phyloP scores from a whole-genome alignment of 768 basidiomycete genomes.

The Harrya chromipes region DNA sequence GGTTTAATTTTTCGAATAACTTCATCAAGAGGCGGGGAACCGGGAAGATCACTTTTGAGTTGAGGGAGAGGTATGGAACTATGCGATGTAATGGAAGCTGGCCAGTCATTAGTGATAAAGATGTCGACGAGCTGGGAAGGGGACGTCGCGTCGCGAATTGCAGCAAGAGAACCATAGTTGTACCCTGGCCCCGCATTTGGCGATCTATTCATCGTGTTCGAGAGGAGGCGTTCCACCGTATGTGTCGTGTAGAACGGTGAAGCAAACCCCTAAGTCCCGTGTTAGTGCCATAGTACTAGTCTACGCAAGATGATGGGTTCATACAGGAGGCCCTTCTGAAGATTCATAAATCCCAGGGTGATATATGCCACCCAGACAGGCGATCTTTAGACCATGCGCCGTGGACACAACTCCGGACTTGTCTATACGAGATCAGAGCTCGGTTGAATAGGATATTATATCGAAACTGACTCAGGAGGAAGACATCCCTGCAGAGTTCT shows the following conservation, averaged over 20 bases:
- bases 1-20: conserved; percentile 67
- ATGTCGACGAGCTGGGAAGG: conserved; percentile 74
- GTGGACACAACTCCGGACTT: conserved; percentile 83
- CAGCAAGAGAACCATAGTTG: conserved; percentile 61
- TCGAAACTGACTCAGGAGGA: conserved; percentile 69
- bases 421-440: conserved; percentile 40
- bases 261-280: conserved; percentile 56
- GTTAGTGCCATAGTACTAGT: neutral
- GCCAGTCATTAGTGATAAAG: conserved; percentile 79
- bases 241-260: conserved; percentile 73
- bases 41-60: conserved; percentile 39
- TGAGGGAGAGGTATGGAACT: conserved; percentile 52
- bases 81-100: conserved; percentile 58
- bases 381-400: conserved; percentile 76
- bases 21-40: conserved; percentile 62
- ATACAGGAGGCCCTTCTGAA: conserved; percentile 62
- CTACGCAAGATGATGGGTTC: conserved; percentile 22
- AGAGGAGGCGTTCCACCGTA: conserved; percentile 67
- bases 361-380: conserved; percentile 78
- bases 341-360: conserved; percentile 56
- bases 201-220: conserved; percentile 62
- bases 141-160: conserved; percentile 59
- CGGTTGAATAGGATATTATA: neutral
- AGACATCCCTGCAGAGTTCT: conserved; percentile 78
- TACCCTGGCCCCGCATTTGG: conserved; percentile 39